Evolutionary conservation across 768 basidiomycete species (phyloP).

Genomic region (Jaapia argillacea): DNA sequence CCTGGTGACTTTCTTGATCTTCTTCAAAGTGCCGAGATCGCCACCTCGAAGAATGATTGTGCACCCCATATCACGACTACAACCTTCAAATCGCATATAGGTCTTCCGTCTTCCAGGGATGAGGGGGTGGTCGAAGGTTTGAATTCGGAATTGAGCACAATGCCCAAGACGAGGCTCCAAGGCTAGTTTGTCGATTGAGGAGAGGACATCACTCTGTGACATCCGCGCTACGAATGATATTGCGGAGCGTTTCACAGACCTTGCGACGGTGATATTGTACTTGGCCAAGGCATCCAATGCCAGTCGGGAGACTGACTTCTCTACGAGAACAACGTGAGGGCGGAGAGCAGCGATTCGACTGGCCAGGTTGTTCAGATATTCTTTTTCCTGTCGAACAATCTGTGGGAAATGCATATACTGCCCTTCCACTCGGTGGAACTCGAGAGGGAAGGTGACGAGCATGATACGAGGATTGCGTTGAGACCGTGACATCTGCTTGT

Average conservation of each 20-base stretch:
- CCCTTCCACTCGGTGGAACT: conserved; percentile 86
- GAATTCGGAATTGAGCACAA: conserved; percentile 75
- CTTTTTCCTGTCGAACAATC: conserved; percentile 85
- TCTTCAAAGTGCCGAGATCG: conserved; percentile 66
- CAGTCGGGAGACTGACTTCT: conserved; percentile 83
- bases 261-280: conserved; percentile 82
- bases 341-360: conserved; percentile 83
- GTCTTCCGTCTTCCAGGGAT: conserved; percentile 95
- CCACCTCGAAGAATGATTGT: conserved; percentile 89
- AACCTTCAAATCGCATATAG: conserved; percentile 97
- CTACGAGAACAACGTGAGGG: conserved; percentile 88
- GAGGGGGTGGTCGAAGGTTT: conserved; percentile 89
- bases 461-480: conserved; percentile 87
- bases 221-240: conserved; percentile 85
- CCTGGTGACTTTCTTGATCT: conserved; percentile 86
- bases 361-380: conserved; percentile 82
- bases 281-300: conserved; percentile 81
- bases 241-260: conserved; percentile 81
- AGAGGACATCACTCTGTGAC: conserved; percentile 91
- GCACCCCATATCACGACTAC: conserved; percentile 86
- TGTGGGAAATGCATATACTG: conserved; percentile 92
- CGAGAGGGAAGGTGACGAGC: conserved; percentile 91
- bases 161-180: conserved; percentile 85
- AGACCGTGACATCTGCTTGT: conserved; percentile 84
- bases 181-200: conserved; percentile 90